phyloP scores from a whole-genome alignment of 1,284 basidiomycete species.

The Pyrrhoderma noxium region DNA sequence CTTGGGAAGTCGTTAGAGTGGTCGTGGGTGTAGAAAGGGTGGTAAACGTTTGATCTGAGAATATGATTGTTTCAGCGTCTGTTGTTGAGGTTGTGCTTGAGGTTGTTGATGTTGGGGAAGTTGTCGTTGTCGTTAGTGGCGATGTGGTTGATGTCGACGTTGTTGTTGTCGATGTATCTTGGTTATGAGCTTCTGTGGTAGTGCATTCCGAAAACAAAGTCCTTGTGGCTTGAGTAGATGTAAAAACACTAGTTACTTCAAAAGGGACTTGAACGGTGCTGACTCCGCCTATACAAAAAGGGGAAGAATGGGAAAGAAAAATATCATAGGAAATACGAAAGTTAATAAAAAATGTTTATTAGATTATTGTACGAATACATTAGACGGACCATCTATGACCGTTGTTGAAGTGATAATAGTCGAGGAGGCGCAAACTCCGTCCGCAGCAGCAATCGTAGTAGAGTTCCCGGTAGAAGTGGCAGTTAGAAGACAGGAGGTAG shows the following conservation, averaged over 20 bases:
- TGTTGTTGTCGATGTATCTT: conserved; percentile 4
- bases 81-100: conserved; percentile 2
- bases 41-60: conserved; percentile 2
- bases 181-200: conserved; percentile 15
- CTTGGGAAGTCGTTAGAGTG: conserved; percentile 10
- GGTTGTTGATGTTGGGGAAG: conserved; percentile 7
- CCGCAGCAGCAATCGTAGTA: not conserved
- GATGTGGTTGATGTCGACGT: conserved; percentile 1
- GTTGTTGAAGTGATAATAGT: conserved; percentile 24
- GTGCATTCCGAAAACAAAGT: conserved; percentile 33
- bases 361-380: not conserved
- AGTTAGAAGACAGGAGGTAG: conserved; percentile 28
- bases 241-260: conserved; percentile 27
- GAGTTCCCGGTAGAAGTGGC: conserved; percentile 19
- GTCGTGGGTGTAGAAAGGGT: conserved; percentile 13
- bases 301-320: conserved; percentile 3
- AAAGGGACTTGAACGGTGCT: conserved; percentile 32
- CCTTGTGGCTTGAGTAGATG: conserved; percentile 28
- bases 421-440: conserved; percentile 24
- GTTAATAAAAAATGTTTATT: no score
- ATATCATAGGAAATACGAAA: no score
- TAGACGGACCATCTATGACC: conserved; percentile 31
- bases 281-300: conserved; percentile 25
- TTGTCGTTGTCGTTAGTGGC: conserved; percentile 4
- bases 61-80: not conserved